Evolutionary conservation across 1,284 basidiomycete genomes (phyloP), one percentile per base, ranked within the genome.

Genomic region (Pseudozyma pruni): DNA sequence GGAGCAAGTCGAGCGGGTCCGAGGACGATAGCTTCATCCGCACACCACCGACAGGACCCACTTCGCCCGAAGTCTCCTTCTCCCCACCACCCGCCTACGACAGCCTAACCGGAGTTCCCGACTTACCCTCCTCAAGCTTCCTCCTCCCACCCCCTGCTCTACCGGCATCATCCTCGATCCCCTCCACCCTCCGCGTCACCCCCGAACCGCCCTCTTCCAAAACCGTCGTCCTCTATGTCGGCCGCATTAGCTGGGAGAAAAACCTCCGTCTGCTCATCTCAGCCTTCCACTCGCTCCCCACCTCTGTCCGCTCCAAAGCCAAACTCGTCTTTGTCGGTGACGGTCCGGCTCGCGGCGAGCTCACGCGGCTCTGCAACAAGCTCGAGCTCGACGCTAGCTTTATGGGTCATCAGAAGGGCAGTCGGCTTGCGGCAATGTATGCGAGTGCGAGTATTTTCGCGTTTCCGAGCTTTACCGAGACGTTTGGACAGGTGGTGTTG

Each of bases 241-340:
- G 83, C 22, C 79, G 83, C 19, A 80, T 85, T 39, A 86, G 85
- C 3, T 87, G 86, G 85, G 87, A 88, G 78, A 88, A 88, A 81
- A 88, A 88, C 74, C 84, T 88, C 3, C 82, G 85, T n/a, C 83
- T 88, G 7, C 81, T 88, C 6, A 83, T 87, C 44, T 82, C 84
- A 45, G 85, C 87, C 1, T 86, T 86, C 72, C 70, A 76, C 6
- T 60, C 80, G 6, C 77, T 86, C 4, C 74, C 78, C 1, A 48
- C 43, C 49, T 17, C 76, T 54, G 51, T 57, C 62, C 52, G 53
- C 48, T 22, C 33, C 81, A 69, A 69, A 31, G 85, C 85, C 20
- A 86, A 86, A 66, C 84, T 87, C 20, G 84, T 87, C 4, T 85
- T 88, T 39, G 86, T 87, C 19, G 87, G 87, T 7, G 86, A 87